A percentile compares a stretch with the other conserved stretches of the same genome.
Evolutionary conservation across 768 basidiomycete species (phyloP).

Genomic region (Macrocybe gigantea): DNA sequence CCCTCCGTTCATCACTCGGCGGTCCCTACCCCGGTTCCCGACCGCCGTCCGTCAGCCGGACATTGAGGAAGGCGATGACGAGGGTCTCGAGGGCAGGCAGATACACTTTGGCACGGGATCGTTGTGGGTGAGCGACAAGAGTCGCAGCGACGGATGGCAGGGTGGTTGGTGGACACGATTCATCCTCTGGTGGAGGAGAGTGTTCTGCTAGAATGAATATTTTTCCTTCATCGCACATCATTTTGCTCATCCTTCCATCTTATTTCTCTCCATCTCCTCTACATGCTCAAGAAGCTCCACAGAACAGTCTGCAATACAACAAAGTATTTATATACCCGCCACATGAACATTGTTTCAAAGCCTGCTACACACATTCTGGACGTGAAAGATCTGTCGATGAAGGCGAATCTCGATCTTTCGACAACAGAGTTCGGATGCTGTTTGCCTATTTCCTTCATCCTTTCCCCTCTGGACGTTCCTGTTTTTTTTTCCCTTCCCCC

Average conservation of each 20-base stretch:
- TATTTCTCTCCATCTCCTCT: no score
- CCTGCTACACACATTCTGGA: no score
- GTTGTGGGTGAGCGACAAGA: slow-evolving; percentile 68
- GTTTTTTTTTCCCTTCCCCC: no score
- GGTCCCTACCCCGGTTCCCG: slow-evolving; percentile 70
- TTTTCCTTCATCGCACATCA: slow-evolving; percentile 6
- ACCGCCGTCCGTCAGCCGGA: slow-evolving; percentile 39
- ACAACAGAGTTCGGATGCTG: no score
- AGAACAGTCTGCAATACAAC: no score
- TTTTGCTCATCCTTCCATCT: slow-evolving; percentile 10
- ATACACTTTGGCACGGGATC: slow-evolving; percentile 77
- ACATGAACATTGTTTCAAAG: no score
- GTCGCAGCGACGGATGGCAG: slow-evolving; percentile 59
- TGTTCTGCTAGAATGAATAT: slow-evolving; percentile 55
- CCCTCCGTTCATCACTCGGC: slow-evolving; percentile 69
- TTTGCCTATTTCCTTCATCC: no score
- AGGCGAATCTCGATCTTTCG: no score
- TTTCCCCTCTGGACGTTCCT: no score
- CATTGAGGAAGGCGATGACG: slow-evolving; percentile 66
- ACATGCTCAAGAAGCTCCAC: no score
- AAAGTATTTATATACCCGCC: no score
- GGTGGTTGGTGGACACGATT: slow-evolving; percentile 80
- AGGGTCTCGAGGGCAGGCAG: slow-evolving; percentile 44
- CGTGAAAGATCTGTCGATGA: no score
- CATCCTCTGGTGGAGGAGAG: slow-evolving; percentile 69